phyloP scores from a whole-genome alignment of 108 stramenopile species.

The Fragilariopsis cylindrus region DNA sequence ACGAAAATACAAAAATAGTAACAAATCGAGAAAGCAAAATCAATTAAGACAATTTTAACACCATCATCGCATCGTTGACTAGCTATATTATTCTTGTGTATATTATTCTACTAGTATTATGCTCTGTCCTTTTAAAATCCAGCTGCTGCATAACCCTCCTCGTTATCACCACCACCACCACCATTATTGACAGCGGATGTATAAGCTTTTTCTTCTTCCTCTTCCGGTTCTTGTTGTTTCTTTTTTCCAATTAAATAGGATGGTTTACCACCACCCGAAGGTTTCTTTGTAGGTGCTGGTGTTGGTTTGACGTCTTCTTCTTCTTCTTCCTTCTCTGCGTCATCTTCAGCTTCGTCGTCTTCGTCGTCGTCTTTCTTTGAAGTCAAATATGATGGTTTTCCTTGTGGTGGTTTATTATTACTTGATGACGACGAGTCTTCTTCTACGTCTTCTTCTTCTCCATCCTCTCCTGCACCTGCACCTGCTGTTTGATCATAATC shows the following conservation, averaged over 20 bases:
- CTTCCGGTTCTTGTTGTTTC: neutral
- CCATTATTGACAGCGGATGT: too few species aligned
- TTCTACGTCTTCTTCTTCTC: too few species aligned
- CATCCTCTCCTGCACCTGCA: neutral
- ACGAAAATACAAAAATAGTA: too few species aligned
- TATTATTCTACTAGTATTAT: too few species aligned
- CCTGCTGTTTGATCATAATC: neutral
- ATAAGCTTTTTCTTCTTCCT: neutral
- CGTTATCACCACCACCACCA: too few species aligned
- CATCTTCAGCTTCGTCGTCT: neutral
- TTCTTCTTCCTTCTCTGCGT: neutral
- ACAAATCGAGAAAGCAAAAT: too few species aligned
- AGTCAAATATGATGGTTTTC: conserved; percentile 1
- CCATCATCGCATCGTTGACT: too few species aligned
- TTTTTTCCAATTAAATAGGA: conserved; percentile 1
- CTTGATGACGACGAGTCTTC: too few species aligned
- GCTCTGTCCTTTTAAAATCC: too few species aligned
- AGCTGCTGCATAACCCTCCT: too few species aligned
- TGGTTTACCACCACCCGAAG: neutral
- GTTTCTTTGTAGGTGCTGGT: neutral
- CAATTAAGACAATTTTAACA: too few species aligned
- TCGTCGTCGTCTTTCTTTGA: neutral
- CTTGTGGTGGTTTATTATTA: neutral
- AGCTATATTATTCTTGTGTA: too few species aligned
- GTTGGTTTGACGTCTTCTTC: neutral